Evolutionary conservation across 2,329 filamentous ascomycete genomes (phyloP).

Genomic region (Aspergillus pseudoterreus): DNA sequence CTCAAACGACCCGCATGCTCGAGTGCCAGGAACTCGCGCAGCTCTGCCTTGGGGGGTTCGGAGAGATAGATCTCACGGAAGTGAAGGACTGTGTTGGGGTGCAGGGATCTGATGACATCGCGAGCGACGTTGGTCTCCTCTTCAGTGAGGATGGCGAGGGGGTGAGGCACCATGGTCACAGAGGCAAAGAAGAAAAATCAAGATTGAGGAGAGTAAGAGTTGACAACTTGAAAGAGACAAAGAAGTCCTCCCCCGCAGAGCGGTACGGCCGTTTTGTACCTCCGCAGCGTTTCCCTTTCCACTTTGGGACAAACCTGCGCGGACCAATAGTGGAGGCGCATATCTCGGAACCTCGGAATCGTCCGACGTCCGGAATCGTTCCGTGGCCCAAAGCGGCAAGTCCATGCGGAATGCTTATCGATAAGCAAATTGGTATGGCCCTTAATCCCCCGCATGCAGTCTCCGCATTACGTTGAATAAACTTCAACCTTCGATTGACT

Average conservation of each 20-base stretch:
- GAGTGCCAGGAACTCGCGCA: constrained; percentile 46
- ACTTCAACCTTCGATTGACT: too few relatives aligned
- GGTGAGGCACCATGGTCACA: constrained; percentile 26
- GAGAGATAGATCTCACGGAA: constrained; percentile 52
- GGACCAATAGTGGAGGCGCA: background rate
- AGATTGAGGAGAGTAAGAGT: background rate
- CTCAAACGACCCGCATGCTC: constrained; percentile 45
- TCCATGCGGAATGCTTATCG: background rate
- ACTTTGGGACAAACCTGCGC: background rate
- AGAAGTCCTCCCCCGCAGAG: background rate
- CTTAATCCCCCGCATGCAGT: too few relatives aligned
- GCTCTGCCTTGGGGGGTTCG: constrained; percentile 48
- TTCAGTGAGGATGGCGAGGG: constrained; percentile 32
- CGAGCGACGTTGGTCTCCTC: constrained; percentile 33
- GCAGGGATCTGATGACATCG: constrained; percentile 26
- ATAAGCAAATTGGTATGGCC: too few relatives aligned
- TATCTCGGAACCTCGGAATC: background rate
- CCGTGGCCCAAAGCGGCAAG: background rate
- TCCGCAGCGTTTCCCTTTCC: background rate
- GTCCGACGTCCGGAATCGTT: background rate
- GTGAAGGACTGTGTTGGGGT: constrained; percentile 30
- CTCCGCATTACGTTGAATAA: too few relatives aligned
- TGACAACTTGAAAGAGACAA: background rate
- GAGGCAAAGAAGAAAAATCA: background rate
- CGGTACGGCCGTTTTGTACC: background rate